Percentiles rank a stretch among this genome's conserved stretches.
phyloP scores from a whole-genome alignment of 768 basidiomycete species.

The Mycena haematopus region DNA sequence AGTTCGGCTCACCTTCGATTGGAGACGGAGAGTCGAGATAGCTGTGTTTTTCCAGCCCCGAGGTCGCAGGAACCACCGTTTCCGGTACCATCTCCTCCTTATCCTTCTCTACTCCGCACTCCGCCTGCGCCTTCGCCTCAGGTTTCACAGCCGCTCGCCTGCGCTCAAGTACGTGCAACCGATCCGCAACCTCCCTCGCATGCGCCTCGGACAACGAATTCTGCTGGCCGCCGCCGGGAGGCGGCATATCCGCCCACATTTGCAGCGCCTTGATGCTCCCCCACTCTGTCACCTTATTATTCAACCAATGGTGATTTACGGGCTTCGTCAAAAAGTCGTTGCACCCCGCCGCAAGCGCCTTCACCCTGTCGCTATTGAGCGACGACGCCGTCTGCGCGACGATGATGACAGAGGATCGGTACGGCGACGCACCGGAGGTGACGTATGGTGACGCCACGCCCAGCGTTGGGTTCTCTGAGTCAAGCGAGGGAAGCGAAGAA shows the following conservation, averaged over 20 bases:
- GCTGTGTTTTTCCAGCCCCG: conserved; percentile 10
- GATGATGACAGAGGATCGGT: conserved; percentile 95
- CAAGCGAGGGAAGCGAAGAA: conserved; percentile 50
- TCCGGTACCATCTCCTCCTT: not conserved
- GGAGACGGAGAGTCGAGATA: conserved; percentile 21
- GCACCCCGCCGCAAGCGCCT: conserved; percentile 97
- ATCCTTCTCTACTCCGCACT: not conserved
- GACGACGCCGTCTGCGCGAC: conserved; percentile 98
- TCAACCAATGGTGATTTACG: conserved; percentile 92
- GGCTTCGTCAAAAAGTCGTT: conserved; percentile 99
- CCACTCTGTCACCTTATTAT: conserved; percentile 99
- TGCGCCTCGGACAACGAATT: conserved; percentile 47
- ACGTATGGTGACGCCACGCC: conserved; percentile 44
- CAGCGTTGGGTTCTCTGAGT: conserved; percentile 11
- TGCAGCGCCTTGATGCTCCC: conserved; percentile 94
- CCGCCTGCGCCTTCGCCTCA: conserved; percentile 25
- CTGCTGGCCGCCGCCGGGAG: conserved; percentile 52
- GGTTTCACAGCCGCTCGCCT: conserved; percentile 34
- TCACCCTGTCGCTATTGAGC: conserved; percentile 92
- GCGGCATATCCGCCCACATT: conserved; percentile 88
- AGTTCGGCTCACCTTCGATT: conserved; percentile 20
- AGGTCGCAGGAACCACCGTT: conserved; percentile 12
- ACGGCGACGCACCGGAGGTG: conserved; percentile 66
- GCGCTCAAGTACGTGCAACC: conserved; percentile 49
- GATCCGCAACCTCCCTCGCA: conserved; percentile 51